These are phyloP conservation scores for Dothidotthia symphoricarpi DNA, from an alignment of 2,329 filamentous ascomycete genomes.

Conservation along the genomic window DNA sequence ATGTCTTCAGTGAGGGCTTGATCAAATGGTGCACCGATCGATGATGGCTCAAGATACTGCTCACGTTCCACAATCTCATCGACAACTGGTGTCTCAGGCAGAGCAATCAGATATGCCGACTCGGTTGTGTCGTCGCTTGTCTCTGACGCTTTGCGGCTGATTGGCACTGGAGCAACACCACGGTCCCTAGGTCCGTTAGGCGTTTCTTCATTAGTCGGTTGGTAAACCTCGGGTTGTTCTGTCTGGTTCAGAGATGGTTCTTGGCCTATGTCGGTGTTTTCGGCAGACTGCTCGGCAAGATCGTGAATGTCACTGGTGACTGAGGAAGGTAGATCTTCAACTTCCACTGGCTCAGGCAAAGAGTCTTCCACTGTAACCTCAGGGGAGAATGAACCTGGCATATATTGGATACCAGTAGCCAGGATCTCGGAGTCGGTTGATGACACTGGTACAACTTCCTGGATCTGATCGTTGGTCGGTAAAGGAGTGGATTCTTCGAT, in stretches of 20 bases:
- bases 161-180: constrained; percentile 3
- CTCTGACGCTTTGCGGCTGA: constrained; percentile 26
- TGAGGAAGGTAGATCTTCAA: background rate
- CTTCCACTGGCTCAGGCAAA: background rate
- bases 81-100: background rate
- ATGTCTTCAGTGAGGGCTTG: constrained; percentile 1
- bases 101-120: constrained; percentile 7
- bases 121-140: constrained; percentile 39
- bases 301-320: background rate
- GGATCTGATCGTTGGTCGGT: constrained; percentile 5
- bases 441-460: constrained; percentile 4
- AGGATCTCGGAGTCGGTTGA: background rate
- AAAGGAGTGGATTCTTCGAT: constrained; percentile 5
- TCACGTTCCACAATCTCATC: background rate
- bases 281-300: background rate
- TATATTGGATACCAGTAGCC: background rate
- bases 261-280: background rate
- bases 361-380: background rate
- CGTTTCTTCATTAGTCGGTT: background rate
- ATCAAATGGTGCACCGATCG: background rate
- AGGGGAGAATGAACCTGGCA: background rate
- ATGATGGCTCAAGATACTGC: background rate
- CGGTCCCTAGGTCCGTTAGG: constrained; percentile 1
- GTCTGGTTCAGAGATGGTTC: background rate
- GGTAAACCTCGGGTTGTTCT: constrained; percentile 1